These are phyloP conservation scores for Westerdykella sp. DNA, from an alignment of 2,329 filamentous ascomycete species.

Conservation along the genomic window DNA sequence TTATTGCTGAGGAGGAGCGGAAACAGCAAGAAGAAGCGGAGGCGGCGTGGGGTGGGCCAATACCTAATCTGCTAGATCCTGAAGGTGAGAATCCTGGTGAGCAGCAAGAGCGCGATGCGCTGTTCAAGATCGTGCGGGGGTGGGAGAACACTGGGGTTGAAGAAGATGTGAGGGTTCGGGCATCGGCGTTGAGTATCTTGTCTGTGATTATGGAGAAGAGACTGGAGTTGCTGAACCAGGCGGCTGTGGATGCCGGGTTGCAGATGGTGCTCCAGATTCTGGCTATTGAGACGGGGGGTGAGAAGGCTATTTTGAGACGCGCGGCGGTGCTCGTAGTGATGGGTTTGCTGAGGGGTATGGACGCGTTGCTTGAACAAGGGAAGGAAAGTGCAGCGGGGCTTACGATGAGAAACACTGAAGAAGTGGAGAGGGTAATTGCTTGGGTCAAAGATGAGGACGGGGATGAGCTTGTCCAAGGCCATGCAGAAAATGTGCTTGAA, in stretches of 20 bases:
- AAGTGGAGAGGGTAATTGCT: slow-evolving; percentile 56
- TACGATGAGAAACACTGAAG: slow-evolving; percentile 50
- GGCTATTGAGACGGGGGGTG: slow-evolving; percentile 54
- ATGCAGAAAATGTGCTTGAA: slow-evolving; percentile 62
- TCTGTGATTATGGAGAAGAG: slow-evolving; percentile 52
- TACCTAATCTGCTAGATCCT: slow-evolving; percentile 30
- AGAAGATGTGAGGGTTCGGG: slow-evolving; percentile 64
- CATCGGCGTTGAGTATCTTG: slow-evolving; percentile 63
- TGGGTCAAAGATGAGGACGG: slow-evolving; percentile 62
- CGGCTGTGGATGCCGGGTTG: slow-evolving; percentile 43
- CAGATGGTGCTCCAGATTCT: slow-evolving; percentile 60
- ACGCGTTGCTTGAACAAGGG: slow-evolving; percentile 42
- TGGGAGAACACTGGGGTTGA: slow-evolving; percentile 60
- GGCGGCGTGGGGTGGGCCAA: slow-evolving; percentile 51
- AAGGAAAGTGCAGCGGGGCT: slow-evolving; percentile 46
- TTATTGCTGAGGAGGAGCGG: slow-evolving; percentile 45
- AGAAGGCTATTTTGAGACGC: slow-evolving; percentile 60
- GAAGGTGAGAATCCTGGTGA: slow-evolving; percentile 20
- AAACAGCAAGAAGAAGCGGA: slow-evolving; percentile 47
- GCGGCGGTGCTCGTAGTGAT: slow-evolving; percentile 60
- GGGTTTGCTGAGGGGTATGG: slow-evolving; percentile 55
- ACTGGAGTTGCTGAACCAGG: slow-evolving; percentile 41
- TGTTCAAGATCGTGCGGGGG: slow-evolving; percentile 56
- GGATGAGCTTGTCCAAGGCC: slow-evolving; percentile 62
- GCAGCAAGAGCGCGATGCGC: slow-evolving; percentile 41